These are phyloP conservation scores for Diversispora epigaea DNA, from an alignment of 192 early-diverging fungal species.

Conservation along the genomic window DNA sequence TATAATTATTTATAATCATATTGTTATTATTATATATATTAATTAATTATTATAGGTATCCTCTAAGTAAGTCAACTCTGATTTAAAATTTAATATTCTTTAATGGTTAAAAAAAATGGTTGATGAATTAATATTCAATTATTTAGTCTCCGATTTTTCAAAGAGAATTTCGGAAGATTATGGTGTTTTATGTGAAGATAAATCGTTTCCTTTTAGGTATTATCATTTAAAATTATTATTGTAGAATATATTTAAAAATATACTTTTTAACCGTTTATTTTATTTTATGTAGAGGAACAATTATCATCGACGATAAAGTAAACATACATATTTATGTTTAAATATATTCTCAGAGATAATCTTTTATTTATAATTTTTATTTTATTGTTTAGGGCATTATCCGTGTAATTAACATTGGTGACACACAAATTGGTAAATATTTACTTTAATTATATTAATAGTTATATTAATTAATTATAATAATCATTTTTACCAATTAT, in stretches of 20 bases:
- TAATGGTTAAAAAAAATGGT: too few species aligned
- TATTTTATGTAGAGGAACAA: slow-evolving; percentile 54
- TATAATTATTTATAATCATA: too few species aligned
- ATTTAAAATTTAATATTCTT: neutral
- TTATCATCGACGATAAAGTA: slow-evolving; percentile 81
- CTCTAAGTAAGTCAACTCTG: slow-evolving; percentile 11
- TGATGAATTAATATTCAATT: too few species aligned
- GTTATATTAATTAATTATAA: neutral
- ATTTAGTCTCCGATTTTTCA: slow-evolving; percentile 42
- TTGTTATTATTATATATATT: neutral
- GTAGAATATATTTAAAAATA: neutral
- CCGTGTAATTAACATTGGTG: slow-evolving; percentile 17
- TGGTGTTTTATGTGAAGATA: slow-evolving; percentile 71
- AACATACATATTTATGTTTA: neutral
- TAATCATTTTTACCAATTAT: neutral
- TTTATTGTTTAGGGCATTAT: slow-evolving; percentile 2
- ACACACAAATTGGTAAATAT: slow-evolving; percentile 24
- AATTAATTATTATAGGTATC: slow-evolving; percentile 8
- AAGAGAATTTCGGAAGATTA: slow-evolving; percentile 80
- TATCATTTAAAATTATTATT: neutral
- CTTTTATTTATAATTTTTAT: slow-evolving; percentile 29
- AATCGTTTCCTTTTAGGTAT: neutral
- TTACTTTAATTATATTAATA: neutral
- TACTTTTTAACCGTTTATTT: neutral
- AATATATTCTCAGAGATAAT: neutral